phyloP scores from a whole-genome alignment of 768 basidiomycete species.

The Hortiboletus campestris region DNA sequence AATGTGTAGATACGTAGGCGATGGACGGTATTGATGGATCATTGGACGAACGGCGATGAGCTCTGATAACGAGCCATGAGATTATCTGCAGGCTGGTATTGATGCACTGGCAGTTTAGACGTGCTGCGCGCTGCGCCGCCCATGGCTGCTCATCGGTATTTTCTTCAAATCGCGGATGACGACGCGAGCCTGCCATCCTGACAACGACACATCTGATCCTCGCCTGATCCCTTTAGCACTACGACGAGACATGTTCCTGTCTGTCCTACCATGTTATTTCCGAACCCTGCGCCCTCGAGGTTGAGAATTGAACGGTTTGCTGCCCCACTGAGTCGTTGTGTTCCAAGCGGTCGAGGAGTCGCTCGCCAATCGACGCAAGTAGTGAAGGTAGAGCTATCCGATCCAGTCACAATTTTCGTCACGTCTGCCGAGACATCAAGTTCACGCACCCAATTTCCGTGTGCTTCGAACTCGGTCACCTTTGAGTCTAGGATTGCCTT shows the following conservation, averaged over 20 bases:
- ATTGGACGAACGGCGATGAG: constrained; percentile 6
- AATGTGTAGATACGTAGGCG: background rate
- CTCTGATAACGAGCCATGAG: constrained; percentile 20
- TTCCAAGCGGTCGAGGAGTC: too few species aligned
- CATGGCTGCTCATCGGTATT: background rate
- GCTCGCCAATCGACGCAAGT: too few species aligned
- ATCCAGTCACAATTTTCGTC: too few species aligned
- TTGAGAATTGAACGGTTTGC: background rate
- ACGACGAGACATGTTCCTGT: background rate
- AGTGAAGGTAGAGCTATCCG: too few species aligned
- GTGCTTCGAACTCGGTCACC: too few species aligned
- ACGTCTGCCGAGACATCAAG: too few species aligned
- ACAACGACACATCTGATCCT: constrained; percentile 1
- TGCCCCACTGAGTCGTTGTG: too few species aligned
- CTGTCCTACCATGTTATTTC: background rate
- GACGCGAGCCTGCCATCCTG: background rate
- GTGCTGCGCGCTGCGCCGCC: background rate
- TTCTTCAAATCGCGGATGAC: constrained; percentile 1
- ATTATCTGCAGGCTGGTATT: constrained; percentile 1
- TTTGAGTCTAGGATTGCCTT: too few species aligned
- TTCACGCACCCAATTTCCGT: too few species aligned
- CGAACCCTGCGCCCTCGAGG: background rate
- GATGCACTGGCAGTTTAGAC: background rate
- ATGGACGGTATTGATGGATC: background rate
- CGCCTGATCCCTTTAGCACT: background rate